Base-by-base conservation (phyloP, 2,329 filamentous ascomycete species). In the Sclerotinia glacialis region DNA sequence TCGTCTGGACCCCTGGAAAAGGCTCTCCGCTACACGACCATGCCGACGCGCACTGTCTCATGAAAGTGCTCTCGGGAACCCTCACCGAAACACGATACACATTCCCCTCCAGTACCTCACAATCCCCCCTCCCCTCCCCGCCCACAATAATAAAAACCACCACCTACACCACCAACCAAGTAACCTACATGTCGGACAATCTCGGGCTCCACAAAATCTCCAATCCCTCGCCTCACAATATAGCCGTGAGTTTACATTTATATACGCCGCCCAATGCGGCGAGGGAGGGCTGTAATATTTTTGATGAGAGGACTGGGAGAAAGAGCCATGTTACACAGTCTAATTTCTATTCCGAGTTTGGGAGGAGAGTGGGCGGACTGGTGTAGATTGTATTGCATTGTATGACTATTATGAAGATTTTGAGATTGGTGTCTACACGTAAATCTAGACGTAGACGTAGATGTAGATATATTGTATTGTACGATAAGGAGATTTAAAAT, bases 191-290 rank as follows among this genome's bases (percentile, higher is more conserved):
- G 89, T 90, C 91, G 49, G 93, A 97, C 77, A 86, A 92, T 79
- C 86, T 97, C 37, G 93, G 93, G 26, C 82, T 97, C 52, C 93
- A 97, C 79, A 87, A 88, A 64, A 89, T 97, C 68, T 86, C 85
- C 71, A 97, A 97, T 77, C 85, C 86, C 34, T 87, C 90, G 72
- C 78, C 81, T 58, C 83, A 85, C 73, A 86, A 92, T 76, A 88
- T 89, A 75, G 93, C 93, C 71, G 88, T 97, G 59, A 96, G 92
- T 66, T 80, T 97, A 70, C 93, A 97, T 79, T 79, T 96, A 68
- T 95, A 95, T 76, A 94, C 91, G 18, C 93, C 93, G 46, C 93
- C 93, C 3, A 96, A 97, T 74, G 93, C 94, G 47, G 92, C 92
- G 47, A 89, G 85, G 67, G 85, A 86, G 68, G 93, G 93, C 31